Base-by-base conservation (phyloP, 345 rosid genomes). In the Excoecaria cochinchinensis region DNA sequence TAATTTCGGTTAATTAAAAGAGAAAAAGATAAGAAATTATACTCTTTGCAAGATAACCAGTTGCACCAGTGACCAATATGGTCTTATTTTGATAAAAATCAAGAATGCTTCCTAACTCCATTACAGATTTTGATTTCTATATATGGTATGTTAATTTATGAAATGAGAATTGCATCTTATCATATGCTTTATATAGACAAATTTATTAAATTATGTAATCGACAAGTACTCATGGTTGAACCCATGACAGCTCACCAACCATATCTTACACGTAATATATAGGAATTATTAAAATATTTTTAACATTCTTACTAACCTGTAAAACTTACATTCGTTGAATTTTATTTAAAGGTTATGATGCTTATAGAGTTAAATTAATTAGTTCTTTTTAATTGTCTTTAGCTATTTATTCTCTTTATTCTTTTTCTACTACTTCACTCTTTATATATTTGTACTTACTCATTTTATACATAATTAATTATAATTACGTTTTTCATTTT, bases 11-110 rank as follows among this genome's bases (percentile, higher is more conserved):
- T 80, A 77, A 38, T 19, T 40, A 3, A 15, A 11, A 10, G 8
- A 50, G 1, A 36, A 13, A 4, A 73, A 80, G 72, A 62, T 62
- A 15, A 80, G 36, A 6, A 5, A 56, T 0, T 0, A 3, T 75
- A 75, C 78, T 11, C 48, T 75, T 75, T 3, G 78, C 72, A 0
- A 75, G 44, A 56, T 52, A 75, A 4, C 78, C 78, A 46, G 78
- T 67, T 55, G 67, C 78, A 16, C 78, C 78, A 67, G 72, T 67
- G 12, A 67, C 67, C 39, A 75, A 57, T 67, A 67, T 56, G 9
- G 55, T 9, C 25, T 46, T 67, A 13, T 46, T 67, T 44, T 75
- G 58, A 44, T 67, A 56, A 36, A 53, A 56, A 57, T 56, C 6
- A 19, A 25, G 0, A 0, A 75, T 47, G 36, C 21, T 57, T 56